phyloP scores from a whole-genome alignment of 257 asterid genomes.

The Lithospermum erythrorhizon region DNA sequence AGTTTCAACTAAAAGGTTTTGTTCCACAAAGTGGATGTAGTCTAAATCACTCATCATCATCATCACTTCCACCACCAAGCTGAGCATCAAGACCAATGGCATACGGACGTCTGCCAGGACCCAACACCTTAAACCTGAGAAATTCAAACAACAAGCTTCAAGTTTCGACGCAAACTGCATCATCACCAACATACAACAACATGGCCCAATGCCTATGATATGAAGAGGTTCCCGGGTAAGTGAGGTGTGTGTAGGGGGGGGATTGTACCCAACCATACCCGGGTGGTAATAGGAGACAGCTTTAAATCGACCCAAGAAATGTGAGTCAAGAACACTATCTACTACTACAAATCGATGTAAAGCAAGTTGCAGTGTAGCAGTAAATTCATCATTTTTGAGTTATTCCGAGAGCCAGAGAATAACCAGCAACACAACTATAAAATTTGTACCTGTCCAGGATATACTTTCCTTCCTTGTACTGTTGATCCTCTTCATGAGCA shows the following conservation, averaged over 20 bases:
- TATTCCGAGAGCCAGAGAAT: no score
- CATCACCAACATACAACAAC: not conserved
- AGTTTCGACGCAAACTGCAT: not conserved
- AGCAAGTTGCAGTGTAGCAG: no score
- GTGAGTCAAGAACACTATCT: no score
- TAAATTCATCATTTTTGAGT: no score
- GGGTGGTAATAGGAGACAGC: no score
- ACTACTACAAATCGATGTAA: no score
- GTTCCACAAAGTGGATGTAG: not conserved
- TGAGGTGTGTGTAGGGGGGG: no score
- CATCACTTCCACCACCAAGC: constrained; percentile 59
- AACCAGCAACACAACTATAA: not conserved
- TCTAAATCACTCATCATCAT: constrained; percentile 34
- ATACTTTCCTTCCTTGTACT: constrained; percentile 24
- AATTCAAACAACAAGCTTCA: not conserved
- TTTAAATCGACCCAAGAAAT: no score
- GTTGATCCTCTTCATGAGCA: constrained; percentile 16
- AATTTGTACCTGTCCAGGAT: constrained; percentile 17
- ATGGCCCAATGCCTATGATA: no score
- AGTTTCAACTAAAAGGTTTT: constrained; percentile 8
- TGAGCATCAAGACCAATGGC: constrained; percentile 47
- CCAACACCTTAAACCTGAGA: constrained; percentile 16
- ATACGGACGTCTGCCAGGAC: constrained; percentile 21
- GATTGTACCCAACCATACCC: no score
- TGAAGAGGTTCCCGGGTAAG: no score